These are phyloP conservation scores for Entomortierella beljakovae DNA, from an alignment of 192 early-diverging fungal species.

Conservation along the genomic window DNA sequence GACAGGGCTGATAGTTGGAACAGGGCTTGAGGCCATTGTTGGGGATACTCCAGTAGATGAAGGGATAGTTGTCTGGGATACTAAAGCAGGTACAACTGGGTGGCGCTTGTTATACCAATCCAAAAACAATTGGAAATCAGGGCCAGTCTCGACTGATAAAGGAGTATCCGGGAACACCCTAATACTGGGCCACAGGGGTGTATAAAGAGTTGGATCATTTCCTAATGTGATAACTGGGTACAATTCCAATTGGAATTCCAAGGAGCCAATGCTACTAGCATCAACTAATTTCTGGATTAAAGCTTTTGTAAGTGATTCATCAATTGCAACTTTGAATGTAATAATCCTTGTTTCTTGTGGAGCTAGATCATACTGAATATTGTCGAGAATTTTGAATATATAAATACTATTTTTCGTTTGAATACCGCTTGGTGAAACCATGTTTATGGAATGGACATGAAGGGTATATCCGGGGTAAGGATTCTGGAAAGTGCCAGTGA, in stretches of 20 bases:
- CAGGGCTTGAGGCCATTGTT: neutral
- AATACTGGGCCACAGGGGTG: neutral
- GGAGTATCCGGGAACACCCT: neutral
- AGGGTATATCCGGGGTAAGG: neutral
- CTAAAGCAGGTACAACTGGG: neutral
- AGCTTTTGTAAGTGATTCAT: neutral
- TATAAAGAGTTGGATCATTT: neutral
- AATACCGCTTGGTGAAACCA: too few species aligned
- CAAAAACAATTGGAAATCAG: neutral
- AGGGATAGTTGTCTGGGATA: neutral
- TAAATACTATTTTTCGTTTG: too few species aligned
- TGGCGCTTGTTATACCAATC: neutral
- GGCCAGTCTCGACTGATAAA: neutral
- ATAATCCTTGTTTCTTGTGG: neutral
- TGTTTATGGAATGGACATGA: too few species aligned
- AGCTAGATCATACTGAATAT: neutral
- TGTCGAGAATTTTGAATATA: neutral
- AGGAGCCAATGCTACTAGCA: neutral
- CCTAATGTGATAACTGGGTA: neutral
- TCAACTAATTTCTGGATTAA: neutral
- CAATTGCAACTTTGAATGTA: neutral
- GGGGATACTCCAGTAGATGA: neutral
- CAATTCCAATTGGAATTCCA: neutral
- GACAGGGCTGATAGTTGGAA: too few species aligned
- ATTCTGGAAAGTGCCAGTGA: conserved; percentile 1